A percentile compares a stretch with the other conserved stretches of the same genome.
phyloP scores from a whole-genome alignment of 1,139 yeast genomes.

The Magnusiomyces suaveolens region DNA sequence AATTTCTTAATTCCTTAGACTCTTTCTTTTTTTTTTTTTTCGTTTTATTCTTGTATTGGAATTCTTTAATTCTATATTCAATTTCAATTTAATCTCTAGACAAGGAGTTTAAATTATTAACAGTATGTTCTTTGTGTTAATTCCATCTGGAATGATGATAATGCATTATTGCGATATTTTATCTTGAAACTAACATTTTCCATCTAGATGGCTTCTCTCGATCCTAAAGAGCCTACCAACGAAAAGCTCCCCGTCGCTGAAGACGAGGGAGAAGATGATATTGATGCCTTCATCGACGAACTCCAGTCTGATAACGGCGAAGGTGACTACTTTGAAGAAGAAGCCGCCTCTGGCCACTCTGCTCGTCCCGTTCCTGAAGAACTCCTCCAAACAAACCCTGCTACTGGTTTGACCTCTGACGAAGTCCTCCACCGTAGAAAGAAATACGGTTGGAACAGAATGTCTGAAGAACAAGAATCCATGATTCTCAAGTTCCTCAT shows the following conservation, averaged over 20 bases:
- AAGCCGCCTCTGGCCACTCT: conserved; percentile 34
- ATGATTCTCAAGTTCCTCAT: conserved; percentile 70
- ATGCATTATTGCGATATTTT: no score
- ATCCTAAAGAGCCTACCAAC: conserved; percentile 30
- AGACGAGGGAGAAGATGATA: conserved; percentile 68
- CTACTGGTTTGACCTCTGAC: conserved; percentile 67
- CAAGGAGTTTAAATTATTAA: no score
- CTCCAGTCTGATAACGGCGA: conserved; percentile 73
- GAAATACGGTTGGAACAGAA: conserved; percentile 88
- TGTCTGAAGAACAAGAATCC: conserved; percentile 90
- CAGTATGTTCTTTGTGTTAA: no score
- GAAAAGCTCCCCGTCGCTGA: conserved; percentile 36
- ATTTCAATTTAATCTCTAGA: no score
- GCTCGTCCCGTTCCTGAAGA: conserved; percentile 80
- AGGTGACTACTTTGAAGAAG: conserved; percentile 48
- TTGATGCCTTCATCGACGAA: conserved; percentile 81
- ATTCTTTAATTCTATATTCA: no score
- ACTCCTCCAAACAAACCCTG: conserved; percentile 76
- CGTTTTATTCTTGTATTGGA: no score
- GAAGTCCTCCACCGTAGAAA: conserved; percentile 83
- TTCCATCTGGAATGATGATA: no score
- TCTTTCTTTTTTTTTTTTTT: background rate
- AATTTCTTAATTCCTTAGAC: background rate
- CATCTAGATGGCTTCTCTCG: conserved; percentile 14
- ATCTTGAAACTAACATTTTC: background rate